Evolutionary conservation across 2,329 filamentous ascomycete species (phyloP).

Genomic region (Botrytis porri): DNA sequence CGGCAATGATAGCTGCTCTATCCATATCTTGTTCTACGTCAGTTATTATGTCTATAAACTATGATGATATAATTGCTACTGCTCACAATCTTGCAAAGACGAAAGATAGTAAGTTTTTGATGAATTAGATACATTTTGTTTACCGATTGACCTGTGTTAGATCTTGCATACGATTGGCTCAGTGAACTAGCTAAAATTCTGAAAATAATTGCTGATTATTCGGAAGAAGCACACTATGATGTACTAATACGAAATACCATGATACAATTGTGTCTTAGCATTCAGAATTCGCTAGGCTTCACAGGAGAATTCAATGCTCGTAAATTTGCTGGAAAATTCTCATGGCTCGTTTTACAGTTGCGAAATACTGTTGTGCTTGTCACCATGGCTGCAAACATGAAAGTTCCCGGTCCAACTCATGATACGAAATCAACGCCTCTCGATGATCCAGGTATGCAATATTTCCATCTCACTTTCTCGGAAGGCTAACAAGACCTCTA

Average conservation of each 20-base stretch:
- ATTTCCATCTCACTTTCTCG: slow-evolving; percentile 21
- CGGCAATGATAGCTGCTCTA: slow-evolving; percentile 60
- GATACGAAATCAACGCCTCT: slow-evolving; percentile 54
- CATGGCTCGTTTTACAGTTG: slow-evolving; percentile 71
- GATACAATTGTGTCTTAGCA: slow-evolving; percentile 73
- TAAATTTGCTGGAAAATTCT: slow-evolving; percentile 67
- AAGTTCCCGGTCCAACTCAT: slow-evolving; percentile 47
- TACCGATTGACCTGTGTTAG: slow-evolving; percentile 39
- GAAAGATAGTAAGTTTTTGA: slow-evolving; percentile 29
- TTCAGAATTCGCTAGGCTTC: slow-evolving; percentile 76
- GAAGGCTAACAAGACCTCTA: slow-evolving; percentile 31
- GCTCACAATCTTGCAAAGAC: slow-evolving; percentile 42
- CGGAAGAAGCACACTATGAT: slow-evolving; percentile 69
- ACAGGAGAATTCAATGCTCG: slow-evolving; percentile 60
- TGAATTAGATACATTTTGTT: neutral
- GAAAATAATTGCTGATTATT: slow-evolving; percentile 76
- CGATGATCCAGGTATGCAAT: slow-evolving; percentile 56
- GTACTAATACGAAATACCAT: slow-evolving; percentile 68
- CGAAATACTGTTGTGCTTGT: slow-evolving; percentile 67
- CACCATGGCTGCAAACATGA: slow-evolving; percentile 57
- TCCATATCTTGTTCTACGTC: slow-evolving; percentile 51
- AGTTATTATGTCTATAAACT: slow-evolving; percentile 49
- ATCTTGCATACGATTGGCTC: slow-evolving; percentile 61
- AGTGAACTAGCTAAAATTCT: slow-evolving; percentile 66
- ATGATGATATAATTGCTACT: slow-evolving; percentile 70